Evolutionary conservation across 2,329 filamentous ascomycete genomes (phyloP), one percentile per base, ranked within the genome.

Genomic region (Pseudogymnoascus sp.): DNA sequence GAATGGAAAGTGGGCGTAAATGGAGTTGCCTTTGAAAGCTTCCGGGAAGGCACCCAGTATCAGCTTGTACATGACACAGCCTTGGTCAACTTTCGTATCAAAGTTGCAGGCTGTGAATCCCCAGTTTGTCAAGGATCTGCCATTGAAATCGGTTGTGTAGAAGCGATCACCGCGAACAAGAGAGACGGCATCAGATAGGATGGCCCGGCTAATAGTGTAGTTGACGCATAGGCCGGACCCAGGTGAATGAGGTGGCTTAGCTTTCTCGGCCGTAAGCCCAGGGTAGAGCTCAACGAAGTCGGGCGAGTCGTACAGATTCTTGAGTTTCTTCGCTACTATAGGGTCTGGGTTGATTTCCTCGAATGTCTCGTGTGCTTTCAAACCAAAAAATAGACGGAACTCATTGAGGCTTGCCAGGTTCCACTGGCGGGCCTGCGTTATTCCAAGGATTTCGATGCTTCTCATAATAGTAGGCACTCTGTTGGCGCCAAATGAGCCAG

Each of bases 321-420:
- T 79, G 4, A 92, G 80, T 26, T 84, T 79, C 59, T 87, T 81
- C 1, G 89, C 83, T 15, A 93, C 83, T 13, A 84, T 82, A 0
- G 87, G 87, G 68, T 95, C 87, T 0, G 87, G 85, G 74, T 93
- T 95, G 76, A 96, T 92, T 61, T 93, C 89, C 73, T 93, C 89
- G 65, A 96, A 96, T 0, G 80, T 88, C 21, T 87, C 84, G 71
- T 96, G 87, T 0, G 84, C 83, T 75, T 89, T 89, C 5, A 96
- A 78, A 1, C 87, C 86, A 69, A 93, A 93, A 76, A 92, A 89
- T 73, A 89, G 87, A 62, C 91, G 83, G 79, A 95, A 96, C 77
- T 95, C 91, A 71, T 96, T 96, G 65, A 96, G 78, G 15, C 70
- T 69, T 0, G 88, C 87, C 8, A 91, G 76, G 65, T 91, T 87